Evolutionary conservation across 129 eudicot genomes (phyloP).

Genomic region (Heracleum sosnowskyi): DNA sequence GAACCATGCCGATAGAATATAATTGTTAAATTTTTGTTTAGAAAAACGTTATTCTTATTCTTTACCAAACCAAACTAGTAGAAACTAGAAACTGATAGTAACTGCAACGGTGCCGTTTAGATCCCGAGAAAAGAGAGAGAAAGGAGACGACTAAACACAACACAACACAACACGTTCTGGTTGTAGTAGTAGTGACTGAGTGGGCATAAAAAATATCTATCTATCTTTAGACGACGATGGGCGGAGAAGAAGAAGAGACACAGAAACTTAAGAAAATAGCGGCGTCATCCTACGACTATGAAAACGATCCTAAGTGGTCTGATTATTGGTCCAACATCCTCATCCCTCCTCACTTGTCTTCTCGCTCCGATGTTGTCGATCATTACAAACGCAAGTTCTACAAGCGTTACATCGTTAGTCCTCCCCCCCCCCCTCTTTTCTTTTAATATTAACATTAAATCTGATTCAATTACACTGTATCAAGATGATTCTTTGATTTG

Average conservation of each 20-base stretch:
- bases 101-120: not conserved
- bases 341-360: constrained; percentile 69
- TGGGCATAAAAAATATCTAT: not conserved
- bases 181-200: not conserved
- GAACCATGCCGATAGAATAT: too few species aligned
- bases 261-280: constrained; percentile 80
- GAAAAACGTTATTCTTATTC: too few species aligned
- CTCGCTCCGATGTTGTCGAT: constrained; percentile 64
- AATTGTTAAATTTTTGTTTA: too few species aligned
- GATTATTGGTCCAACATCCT: constrained; percentile 93
- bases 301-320: constrained; percentile 71
- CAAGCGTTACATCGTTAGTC: constrained; percentile 79
- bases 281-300: constrained; percentile 78
- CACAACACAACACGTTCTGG: too few species aligned
- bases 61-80: too few species aligned
- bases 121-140: not conserved
- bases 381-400: constrained; percentile 96
- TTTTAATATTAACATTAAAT: too few species aligned
- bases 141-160: not conserved
- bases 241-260: constrained; percentile 53
- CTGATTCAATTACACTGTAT: too few species aligned
- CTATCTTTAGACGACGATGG: constrained; percentile 19
- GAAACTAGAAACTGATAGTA: too few species aligned
- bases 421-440: not conserved
- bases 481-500: too few species aligned